phyloP scores from a whole-genome alignment of 306 rosid species.

The Urtica urens region DNA sequence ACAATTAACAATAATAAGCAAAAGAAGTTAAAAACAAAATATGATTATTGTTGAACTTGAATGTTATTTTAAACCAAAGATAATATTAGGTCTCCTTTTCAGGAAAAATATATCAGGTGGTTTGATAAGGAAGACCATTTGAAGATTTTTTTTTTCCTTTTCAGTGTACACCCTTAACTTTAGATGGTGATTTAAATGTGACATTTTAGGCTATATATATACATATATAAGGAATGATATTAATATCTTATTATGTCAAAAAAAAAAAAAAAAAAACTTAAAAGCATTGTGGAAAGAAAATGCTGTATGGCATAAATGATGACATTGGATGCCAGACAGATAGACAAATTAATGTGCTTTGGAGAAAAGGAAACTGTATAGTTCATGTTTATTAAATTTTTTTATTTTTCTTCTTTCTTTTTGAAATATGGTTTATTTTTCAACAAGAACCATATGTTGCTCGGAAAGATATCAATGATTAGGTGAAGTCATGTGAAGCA shows the following conservation, averaged over 20 bases:
- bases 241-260: slow-evolving; percentile 4
- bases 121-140: too few species aligned
- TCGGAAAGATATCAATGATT: slow-evolving; percentile 23
- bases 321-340: slow-evolving; percentile 21
- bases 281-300: slow-evolving; percentile 6
- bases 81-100: too few species aligned
- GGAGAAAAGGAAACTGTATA: background rate
- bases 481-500: slow-evolving; percentile 28
- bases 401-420: slow-evolving; percentile 3
- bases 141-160: too few species aligned
- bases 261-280: too few species aligned
- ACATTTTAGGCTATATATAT: background rate
- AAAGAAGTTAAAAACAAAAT: too few species aligned
- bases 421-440: slow-evolving; percentile 2
- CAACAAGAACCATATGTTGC: slow-evolving; percentile 21
- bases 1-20: too few species aligned
- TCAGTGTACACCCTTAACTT: too few species aligned
- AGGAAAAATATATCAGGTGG: too few species aligned
- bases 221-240: too few species aligned
- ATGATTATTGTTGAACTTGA: too few species aligned
- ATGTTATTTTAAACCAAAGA: too few species aligned
- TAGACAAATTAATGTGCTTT: slow-evolving; percentile 5
- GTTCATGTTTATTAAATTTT: background rate
- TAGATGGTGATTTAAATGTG: too few species aligned
- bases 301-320: slow-evolving; percentile 12